phyloP scores from a whole-genome alignment of 2,329 filamentous ascomycete genomes.

The Stagonosporopsis rhizophila region DNA sequence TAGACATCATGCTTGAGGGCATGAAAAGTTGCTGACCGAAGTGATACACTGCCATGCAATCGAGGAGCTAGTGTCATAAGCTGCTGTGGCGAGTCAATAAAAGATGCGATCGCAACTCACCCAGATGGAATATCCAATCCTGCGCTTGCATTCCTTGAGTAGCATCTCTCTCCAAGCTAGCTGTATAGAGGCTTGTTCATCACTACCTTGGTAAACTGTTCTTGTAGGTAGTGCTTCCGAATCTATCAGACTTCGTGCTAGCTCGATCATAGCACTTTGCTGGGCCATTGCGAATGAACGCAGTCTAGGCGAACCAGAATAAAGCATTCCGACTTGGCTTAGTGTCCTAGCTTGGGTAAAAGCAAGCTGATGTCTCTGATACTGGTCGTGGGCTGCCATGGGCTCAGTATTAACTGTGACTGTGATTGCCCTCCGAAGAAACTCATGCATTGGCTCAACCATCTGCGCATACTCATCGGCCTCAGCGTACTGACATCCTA shows the following conservation, averaged over 20 bases:
- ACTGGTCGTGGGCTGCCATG: background rate
- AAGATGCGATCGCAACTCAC: constrained; percentile 52
- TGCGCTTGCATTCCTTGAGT: constrained; percentile 10
- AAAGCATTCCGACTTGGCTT: constrained; percentile 18
- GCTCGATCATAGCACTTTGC: constrained; percentile 6
- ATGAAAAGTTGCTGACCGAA: constrained; percentile 9
- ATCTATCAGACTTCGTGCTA: constrained; percentile 2
- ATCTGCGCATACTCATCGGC: constrained; percentile 8
- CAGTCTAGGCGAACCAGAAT: constrained; percentile 7
- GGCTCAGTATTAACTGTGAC: background rate
- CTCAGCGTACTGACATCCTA: constrained; percentile 35
- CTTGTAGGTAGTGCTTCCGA: background rate
- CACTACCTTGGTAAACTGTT: background rate
- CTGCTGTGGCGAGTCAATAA: constrained; percentile 3
- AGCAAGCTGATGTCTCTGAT: background rate
- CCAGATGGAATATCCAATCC: constrained; percentile 34
- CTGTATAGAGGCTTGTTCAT: background rate
- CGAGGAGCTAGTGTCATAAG: constrained; percentile 7
- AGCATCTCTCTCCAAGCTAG: background rate
- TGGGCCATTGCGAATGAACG: constrained; percentile 6
- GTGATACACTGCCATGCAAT: constrained; percentile 19
- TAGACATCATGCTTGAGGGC: background rate
- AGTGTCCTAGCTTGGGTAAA: constrained; percentile 13
- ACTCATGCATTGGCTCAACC: constrained; percentile 16
- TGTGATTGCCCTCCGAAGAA: constrained; percentile 11